Percentiles rank a stretch among this genome's conserved stretches.
Conservation (phyloP, 169 alveolate genomes). For the Haemoproteus tartakovskyi region DNA sequence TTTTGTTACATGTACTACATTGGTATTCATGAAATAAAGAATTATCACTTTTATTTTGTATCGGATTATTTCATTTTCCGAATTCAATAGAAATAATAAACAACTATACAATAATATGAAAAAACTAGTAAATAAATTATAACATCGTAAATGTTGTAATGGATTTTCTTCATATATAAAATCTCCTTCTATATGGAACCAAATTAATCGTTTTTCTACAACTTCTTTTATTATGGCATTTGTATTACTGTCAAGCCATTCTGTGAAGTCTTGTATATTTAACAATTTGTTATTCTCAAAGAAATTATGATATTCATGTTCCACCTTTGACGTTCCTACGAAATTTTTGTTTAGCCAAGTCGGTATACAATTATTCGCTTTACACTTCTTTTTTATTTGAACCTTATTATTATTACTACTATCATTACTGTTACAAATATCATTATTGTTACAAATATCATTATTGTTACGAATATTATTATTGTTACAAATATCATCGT, state of each 20-base stretch:
- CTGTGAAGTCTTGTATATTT: too few relatives aligned
- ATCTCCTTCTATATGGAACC: too few relatives aligned
- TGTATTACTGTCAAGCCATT: slow-evolving; percentile 22
- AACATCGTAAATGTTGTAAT: slow-evolving; percentile 41
- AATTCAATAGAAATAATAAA: slow-evolving; percentile 57
- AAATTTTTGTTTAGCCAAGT: too few relatives aligned
- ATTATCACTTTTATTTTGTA: slow-evolving; percentile 24
- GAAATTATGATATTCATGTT: too few relatives aligned
- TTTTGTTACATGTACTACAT: slow-evolving; percentile 9
- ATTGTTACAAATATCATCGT: too few relatives aligned
- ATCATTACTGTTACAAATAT: too few relatives aligned
- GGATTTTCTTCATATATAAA: slow-evolving; percentile 43
- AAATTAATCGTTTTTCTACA: slow-evolving; percentile 9
- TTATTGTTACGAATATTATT: too few relatives aligned
- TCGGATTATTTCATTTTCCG: slow-evolving; percentile 47
- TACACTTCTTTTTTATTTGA: too few relatives aligned
- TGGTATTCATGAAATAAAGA: slow-evolving; percentile 39
- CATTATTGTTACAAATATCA: too few relatives aligned
- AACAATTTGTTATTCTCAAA: too few relatives aligned
- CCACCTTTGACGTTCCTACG: background rate
- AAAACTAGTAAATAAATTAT: slow-evolving; percentile 54
- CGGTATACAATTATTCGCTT: too few relatives aligned
- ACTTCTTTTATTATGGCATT: slow-evolving; percentile 8
- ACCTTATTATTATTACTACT: too few relatives aligned
- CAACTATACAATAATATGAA: slow-evolving; percentile 43